Percentiles rank a stretch among this genome's conserved stretches.
phyloP scores from a whole-genome alignment of 148 eudicot species.

The Cornus florida region DNA sequence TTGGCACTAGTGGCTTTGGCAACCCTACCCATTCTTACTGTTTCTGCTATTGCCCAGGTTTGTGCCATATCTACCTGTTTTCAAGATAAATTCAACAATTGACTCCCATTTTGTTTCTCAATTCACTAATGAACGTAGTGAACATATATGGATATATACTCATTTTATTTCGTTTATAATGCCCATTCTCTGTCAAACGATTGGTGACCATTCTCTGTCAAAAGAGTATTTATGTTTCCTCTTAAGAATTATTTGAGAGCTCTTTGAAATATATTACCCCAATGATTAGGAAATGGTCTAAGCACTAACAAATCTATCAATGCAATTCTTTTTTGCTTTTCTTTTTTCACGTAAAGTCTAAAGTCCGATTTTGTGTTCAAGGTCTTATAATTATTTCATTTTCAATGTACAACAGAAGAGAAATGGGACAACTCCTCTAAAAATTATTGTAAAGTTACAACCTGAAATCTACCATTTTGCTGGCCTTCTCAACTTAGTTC shows the following conservation, averaged over 20 bases:
- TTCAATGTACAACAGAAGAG: background rate
- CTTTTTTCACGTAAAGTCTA: background rate
- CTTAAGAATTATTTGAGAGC: background rate
- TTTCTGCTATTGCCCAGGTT: conserved; percentile 98
- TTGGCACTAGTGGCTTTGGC: conserved; percentile 91
- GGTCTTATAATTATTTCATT: background rate
- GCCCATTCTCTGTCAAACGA: background rate
- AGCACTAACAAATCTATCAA: background rate
- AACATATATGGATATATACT: background rate
- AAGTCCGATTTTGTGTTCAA: no score
- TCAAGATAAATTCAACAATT: background rate
- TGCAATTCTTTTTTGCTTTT: no score
- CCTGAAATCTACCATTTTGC: background rate
- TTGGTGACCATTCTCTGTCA: no score
- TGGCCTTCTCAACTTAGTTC: background rate
- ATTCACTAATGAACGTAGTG: background rate
- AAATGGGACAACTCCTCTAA: background rate
- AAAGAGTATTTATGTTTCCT: background rate
- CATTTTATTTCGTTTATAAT: background rate
- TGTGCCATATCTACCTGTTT: conserved; percentile 11
- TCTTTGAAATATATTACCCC: conserved; percentile 1
- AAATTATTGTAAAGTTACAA: no score
- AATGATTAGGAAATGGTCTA: background rate
- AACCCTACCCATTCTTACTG: conserved; percentile 77
- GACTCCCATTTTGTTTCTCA: background rate